Conservation (phyloP, 306 rosid genomes). For the Pyrus betulifolia region DNA sequence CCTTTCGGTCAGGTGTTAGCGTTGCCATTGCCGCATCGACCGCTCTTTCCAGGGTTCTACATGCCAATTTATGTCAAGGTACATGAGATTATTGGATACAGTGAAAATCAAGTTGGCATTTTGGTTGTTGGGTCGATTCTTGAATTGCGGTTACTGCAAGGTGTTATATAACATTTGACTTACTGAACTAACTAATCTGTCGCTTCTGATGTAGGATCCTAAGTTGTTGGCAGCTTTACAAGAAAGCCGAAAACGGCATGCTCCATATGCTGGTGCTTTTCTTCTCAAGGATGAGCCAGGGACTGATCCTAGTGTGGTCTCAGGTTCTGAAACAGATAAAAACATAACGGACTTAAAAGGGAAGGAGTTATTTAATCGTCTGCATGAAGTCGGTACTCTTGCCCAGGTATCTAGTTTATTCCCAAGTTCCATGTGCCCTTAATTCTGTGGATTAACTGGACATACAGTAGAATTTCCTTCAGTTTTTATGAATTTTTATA, state of each 20-base stretch:
- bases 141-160: neutral
- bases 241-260: constrained; percentile 85
- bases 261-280: constrained; percentile 98
- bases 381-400: constrained; percentile 97
- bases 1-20: constrained; percentile 74
- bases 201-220: constrained; percentile 59
- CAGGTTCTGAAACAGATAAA: constrained; percentile 76
- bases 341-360: constrained; percentile 65
- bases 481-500: neutral
- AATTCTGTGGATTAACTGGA: neutral
- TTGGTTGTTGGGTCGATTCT: constrained; percentile 4
- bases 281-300: constrained; percentile 87
- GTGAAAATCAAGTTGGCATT: constrained; percentile 2
- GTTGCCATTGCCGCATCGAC: constrained; percentile 89
- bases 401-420: constrained; percentile 61
- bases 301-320: constrained; percentile 60
- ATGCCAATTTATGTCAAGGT: constrained; percentile 99
- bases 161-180: neutral
- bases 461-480: neutral
- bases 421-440: neutral
- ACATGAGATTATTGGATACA: constrained; percentile 14
- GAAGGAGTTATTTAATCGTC: constrained; percentile 76
- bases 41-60: constrained; percentile 97
- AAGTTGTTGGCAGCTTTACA: constrained; percentile 87
- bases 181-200: constrained; percentile 12